A percentile compares a stretch with the other conserved stretches of the same genome.
phyloP scores from a whole-genome alignment of 1,284 basidiomycete species.

The Heimioporus retisporus region DNA sequence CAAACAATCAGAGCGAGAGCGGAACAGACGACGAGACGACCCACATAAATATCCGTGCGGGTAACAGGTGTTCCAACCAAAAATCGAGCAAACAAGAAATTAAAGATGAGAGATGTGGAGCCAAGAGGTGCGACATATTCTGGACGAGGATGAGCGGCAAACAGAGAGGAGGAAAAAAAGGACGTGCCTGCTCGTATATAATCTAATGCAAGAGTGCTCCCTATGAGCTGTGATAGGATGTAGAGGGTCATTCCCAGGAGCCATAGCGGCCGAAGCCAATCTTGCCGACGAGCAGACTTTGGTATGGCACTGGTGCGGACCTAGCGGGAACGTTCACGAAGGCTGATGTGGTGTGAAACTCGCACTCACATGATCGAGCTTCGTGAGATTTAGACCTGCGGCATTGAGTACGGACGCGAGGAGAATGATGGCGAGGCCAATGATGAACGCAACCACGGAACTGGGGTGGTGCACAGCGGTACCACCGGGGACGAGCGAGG shows the following conservation, averaged over 20 bases:
- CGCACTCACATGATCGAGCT: slow-evolving; percentile 81
- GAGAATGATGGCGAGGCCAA: slow-evolving; percentile 82
- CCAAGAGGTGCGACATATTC: slow-evolving; percentile 90
- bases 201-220: slow-evolving; percentile 86
- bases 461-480: slow-evolving; percentile 56
- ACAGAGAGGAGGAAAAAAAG: not conserved
- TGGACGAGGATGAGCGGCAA: slow-evolving; percentile 46
- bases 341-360: not conserved
- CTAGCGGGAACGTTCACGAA: slow-evolving; percentile 45
- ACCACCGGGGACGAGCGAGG: slow-evolving; percentile 28
- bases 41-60: slow-evolving; percentile 80
- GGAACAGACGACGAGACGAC: slow-evolving; percentile 2
- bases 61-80: slow-evolving; percentile 87
- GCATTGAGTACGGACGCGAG: slow-evolving; percentile 87
- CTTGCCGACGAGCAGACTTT: slow-evolving; percentile 71
- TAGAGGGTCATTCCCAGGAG: slow-evolving; percentile 86
- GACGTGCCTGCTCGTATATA: slow-evolving; percentile 84
- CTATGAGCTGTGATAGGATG: slow-evolving; percentile 87
- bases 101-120: slow-evolving; percentile 88
- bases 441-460: slow-evolving; percentile 81
- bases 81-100: slow-evolving; percentile 88
- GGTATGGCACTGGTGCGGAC: slow-evolving; percentile 78
- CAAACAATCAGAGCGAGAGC: slow-evolving; percentile 12
- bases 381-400: slow-evolving; percentile 86
- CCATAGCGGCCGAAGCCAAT: slow-evolving; percentile 86